phyloP scores from a whole-genome alignment of 495 filamentous ascomycete species.

The Podospora anserina region DNA sequence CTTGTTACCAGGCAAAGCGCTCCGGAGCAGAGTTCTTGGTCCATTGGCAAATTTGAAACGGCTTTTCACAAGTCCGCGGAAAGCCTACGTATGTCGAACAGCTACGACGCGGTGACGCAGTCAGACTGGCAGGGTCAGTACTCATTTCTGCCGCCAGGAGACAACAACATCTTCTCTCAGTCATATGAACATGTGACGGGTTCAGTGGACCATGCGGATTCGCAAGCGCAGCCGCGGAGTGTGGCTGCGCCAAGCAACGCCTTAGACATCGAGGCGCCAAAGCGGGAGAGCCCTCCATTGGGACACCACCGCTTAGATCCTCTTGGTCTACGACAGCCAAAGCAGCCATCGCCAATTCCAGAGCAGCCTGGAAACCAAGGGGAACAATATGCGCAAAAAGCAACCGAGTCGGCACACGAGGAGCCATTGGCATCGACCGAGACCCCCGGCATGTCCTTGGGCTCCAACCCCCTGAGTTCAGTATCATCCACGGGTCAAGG shows the following conservation, averaged over 20 bases:
- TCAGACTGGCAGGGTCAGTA: conserved; percentile 59
- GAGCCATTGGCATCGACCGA: conserved; percentile 44
- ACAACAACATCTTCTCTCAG: conserved; percentile 48
- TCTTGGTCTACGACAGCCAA: conserved; percentile 44
- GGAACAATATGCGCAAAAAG: conserved; percentile 40
- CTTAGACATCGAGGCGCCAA: conserved; percentile 35
- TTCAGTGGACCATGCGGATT: conserved; percentile 40
- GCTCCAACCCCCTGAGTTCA: conserved; percentile 41
- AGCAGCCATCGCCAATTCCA: conserved; percentile 38
- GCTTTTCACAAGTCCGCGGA: conserved; percentile 49
- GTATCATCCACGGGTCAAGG: conserved; percentile 40
- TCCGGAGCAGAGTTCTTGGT: conserved; percentile 57
- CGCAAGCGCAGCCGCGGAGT: conserved; percentile 43
- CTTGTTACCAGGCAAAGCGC: conserved; percentile 57
- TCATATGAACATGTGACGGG: conserved; percentile 47
- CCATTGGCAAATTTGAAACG: conserved; percentile 55
- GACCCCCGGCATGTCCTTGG: conserved; percentile 40
- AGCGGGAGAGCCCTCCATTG: conserved; percentile 36
- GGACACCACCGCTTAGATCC: conserved; percentile 46
- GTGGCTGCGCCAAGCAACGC: conserved; percentile 37
- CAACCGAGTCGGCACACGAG: conserved; percentile 40
- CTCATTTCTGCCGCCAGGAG: conserved; percentile 52
- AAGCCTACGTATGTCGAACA: conserved; percentile 59
- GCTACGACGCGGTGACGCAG: conserved; percentile 54
- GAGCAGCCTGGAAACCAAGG: conserved; percentile 40